These are phyloP conservation scores for Leptoxyphium fumago DNA, from an alignment of 2,329 filamentous ascomycete genomes.

Conservation along the genomic window DNA sequence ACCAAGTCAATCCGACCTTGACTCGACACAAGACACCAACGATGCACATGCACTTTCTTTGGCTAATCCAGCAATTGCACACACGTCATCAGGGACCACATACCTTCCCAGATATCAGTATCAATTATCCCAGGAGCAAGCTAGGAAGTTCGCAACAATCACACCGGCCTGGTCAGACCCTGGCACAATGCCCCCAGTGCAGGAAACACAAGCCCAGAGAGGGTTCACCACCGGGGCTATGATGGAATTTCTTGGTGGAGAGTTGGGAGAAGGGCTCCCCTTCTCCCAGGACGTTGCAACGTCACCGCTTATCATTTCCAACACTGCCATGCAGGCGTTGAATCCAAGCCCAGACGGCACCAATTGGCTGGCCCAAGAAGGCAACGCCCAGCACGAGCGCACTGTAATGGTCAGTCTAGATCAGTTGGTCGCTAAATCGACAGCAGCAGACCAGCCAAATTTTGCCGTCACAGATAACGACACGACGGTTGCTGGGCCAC, in stretches of 20 bases:
- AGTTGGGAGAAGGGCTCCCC: constrained; percentile 9
- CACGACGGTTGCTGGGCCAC: no score
- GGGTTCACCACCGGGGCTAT: constrained; percentile 14
- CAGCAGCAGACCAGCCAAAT: not conserved
- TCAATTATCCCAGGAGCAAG: constrained; percentile 13
- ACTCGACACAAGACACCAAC: no score
- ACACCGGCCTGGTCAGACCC: constrained; percentile 16
- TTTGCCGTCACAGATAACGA: no score
- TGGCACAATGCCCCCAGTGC: constrained; percentile 16
- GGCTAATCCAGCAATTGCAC: no score
- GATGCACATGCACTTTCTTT: no score
- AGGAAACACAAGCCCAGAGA: constrained; percentile 2
- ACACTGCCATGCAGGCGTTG: not conserved
- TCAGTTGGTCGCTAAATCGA: not conserved
- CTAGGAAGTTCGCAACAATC: constrained; percentile 14
- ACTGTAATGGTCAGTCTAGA: not conserved
- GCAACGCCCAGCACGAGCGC: not conserved
- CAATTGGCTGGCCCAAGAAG: not conserved
- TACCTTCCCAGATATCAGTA: constrained; percentile 14
- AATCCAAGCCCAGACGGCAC: not conserved
- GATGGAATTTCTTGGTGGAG: constrained; percentile 16
- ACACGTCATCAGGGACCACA: not conserved
- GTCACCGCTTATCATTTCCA: constrained; percentile 5
- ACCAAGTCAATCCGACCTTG: not conserved
- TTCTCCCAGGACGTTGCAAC: constrained; percentile 13